Percentiles rank a stretch among this genome's conserved stretches.
Evolutionary conservation across 2,329 filamentous ascomycete genomes (phyloP).

Genomic region (Alternaria incomplexa): DNA sequence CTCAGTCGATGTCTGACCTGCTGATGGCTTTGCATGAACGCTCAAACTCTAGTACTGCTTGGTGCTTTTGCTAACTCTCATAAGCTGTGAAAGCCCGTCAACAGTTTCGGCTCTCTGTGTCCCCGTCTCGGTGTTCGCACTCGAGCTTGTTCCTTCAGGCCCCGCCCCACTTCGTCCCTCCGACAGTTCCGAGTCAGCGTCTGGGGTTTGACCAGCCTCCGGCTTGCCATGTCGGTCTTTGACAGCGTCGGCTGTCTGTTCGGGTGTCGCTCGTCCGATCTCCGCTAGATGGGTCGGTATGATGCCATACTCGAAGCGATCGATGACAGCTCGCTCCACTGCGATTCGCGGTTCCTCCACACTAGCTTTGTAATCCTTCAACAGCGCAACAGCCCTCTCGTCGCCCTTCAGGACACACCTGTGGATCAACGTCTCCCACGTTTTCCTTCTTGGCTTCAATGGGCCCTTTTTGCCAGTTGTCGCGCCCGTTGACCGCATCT

Average conservation of each 20-base stretch:
- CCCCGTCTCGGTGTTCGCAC: background rate
- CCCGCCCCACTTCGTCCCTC: background rate
- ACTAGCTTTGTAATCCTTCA: conserved; percentile 23
- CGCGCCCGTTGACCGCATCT: conserved; percentile 50
- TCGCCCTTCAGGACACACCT: conserved; percentile 16
- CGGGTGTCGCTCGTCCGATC: background rate
- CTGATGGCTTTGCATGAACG: background rate
- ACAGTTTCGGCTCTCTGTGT: background rate
- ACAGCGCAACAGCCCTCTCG: conserved; percentile 22
- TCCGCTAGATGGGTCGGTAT: background rate
- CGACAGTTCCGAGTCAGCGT: conserved; percentile 2
- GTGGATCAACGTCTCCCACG: conserved; percentile 25
- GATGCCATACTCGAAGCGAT: conserved; percentile 18
- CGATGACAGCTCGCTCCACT: conserved; percentile 20
- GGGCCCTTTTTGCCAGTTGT: conserved; percentile 7
- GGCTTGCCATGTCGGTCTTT: conserved; percentile 1
- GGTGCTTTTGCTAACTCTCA: conserved; percentile 1
- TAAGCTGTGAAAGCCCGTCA: background rate
- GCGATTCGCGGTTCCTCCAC: conserved; percentile 16
- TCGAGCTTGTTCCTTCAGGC: background rate
- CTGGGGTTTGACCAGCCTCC: background rate
- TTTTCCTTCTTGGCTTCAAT: conserved; percentile 22
- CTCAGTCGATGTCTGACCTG: background rate
- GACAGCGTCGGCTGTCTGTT: background rate
- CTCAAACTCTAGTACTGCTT: background rate